Evolutionary conservation across 2,329 filamentous ascomycete genomes (phyloP).

Genomic region (Xylaria arbuscula): DNA sequence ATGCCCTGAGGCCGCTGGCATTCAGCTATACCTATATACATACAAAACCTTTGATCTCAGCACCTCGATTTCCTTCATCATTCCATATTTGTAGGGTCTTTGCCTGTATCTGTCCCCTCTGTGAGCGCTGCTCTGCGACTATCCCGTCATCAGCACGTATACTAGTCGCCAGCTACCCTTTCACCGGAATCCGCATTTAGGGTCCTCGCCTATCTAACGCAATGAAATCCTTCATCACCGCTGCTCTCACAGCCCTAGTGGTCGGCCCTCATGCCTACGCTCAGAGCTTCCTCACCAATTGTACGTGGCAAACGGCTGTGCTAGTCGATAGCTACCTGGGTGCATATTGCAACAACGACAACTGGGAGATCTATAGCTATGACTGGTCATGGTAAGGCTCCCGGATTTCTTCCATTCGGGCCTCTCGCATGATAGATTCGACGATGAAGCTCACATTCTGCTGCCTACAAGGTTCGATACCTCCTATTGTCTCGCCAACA

Average conservation of each 20-base stretch:
- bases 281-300: conserved; percentile 51
- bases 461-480: conserved; percentile 52
- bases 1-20: neutral
- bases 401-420: neutral
- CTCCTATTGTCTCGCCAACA: conserved; percentile 48
- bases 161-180: neutral
- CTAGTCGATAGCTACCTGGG: conserved; percentile 51
- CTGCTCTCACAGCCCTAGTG: conserved; percentile 35
- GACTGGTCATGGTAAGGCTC: conserved; percentile 54
- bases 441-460: conserved; percentile 19
- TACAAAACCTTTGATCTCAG: neutral
- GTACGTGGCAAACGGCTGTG: conserved; percentile 52
- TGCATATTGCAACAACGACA: conserved; percentile 55
- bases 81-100: neutral
- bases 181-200: neutral
- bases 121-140: neutral
- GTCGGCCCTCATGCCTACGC: conserved; percentile 47
- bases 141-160: neutral
- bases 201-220: neutral
- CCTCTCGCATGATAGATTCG: neutral
- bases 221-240: conserved; percentile 24
- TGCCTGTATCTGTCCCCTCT: neutral
- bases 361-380: conserved; percentile 51
- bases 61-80: neutral
- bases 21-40: neutral